phyloP scores from a whole-genome alignment of 2,329 filamentous ascomycete species.

The Stachybotrys chlorohalonatus region DNA sequence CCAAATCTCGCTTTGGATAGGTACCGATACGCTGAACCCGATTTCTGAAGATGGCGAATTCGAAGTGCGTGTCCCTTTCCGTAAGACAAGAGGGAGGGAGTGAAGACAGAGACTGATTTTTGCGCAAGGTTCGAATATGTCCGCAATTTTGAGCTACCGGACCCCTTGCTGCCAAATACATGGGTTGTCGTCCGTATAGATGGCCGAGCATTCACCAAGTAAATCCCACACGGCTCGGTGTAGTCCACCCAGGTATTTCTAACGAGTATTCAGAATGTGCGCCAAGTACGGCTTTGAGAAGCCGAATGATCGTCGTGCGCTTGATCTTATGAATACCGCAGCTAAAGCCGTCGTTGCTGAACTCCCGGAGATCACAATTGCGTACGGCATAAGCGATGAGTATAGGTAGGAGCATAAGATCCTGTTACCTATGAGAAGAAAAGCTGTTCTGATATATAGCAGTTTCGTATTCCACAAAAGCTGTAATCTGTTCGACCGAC shows the following conservation, averaged over 20 bases:
- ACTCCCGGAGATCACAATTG: constrained; percentile 75
- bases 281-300: constrained; percentile 79
- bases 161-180: constrained; percentile 76
- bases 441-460: constrained; percentile 3
- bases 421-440: too few species aligned
- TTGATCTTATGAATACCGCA: constrained; percentile 91
- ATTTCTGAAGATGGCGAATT: constrained; percentile 40
- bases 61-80: constrained; percentile 32
- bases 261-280: constrained; percentile 52
- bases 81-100: neutral
- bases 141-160: constrained; percentile 75
- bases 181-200: constrained; percentile 95
- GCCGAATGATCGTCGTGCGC: constrained; percentile 79
- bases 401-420: constrained; percentile 48
- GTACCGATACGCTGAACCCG: neutral
- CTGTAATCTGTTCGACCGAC: constrained; percentile 74
- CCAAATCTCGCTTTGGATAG: neutral
- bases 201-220: constrained; percentile 93
- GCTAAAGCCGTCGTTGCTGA: constrained; percentile 79
- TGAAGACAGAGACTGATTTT: constrained; percentile 6
- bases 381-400: constrained; percentile 92
- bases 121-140: constrained; percentile 80
- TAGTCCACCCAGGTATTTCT: neutral
- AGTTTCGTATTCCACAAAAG: constrained; percentile 86
- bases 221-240: constrained; percentile 8